Conservation (phyloP, 176 grass and related monocot genomes). For the Oryza longistaminata region DNA sequence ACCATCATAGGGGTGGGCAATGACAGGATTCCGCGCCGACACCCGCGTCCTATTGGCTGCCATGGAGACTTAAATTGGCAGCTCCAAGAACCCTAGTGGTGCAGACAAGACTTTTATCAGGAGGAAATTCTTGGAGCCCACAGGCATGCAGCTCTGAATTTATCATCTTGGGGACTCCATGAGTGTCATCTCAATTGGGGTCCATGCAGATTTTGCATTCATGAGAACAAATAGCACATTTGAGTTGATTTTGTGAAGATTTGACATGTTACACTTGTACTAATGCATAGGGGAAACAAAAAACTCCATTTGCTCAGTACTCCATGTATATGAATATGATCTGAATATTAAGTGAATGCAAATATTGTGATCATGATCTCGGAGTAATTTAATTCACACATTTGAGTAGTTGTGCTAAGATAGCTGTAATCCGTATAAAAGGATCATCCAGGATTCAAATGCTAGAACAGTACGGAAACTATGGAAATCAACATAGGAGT, state of each 20-base stretch:
- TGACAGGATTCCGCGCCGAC: conserved; percentile 14
- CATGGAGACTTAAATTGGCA: conserved; percentile 28
- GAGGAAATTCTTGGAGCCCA: conserved; percentile 35
- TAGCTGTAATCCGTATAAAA: not conserved
- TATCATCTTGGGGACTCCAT: conserved; percentile 8
- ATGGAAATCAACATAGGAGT: too few relatives aligned
- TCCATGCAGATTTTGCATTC: conserved; percentile 9
- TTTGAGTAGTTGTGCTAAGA: not conserved
- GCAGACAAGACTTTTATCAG: not conserved
- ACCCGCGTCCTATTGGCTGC: conserved; percentile 24
- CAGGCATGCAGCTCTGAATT: conserved; percentile 4
- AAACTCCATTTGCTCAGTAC: not conserved
- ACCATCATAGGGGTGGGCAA: conserved; percentile 18
- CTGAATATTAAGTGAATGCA: too few relatives aligned
- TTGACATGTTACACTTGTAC: not conserved
- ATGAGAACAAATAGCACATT: not conserved
- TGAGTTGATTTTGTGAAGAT: not conserved
- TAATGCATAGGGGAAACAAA: not conserved
- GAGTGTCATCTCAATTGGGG: conserved; percentile 10
- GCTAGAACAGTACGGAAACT: not conserved
- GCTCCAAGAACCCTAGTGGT: conserved; percentile 28
- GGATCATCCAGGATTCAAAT: not conserved
- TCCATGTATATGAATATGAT: not conserved
- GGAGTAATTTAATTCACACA: not conserved
- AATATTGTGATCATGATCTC: too few relatives aligned